Evolutionary conservation across 2,329 filamentous ascomycete genomes (phyloP).

Genomic region (Escovopsis weberi): DNA sequence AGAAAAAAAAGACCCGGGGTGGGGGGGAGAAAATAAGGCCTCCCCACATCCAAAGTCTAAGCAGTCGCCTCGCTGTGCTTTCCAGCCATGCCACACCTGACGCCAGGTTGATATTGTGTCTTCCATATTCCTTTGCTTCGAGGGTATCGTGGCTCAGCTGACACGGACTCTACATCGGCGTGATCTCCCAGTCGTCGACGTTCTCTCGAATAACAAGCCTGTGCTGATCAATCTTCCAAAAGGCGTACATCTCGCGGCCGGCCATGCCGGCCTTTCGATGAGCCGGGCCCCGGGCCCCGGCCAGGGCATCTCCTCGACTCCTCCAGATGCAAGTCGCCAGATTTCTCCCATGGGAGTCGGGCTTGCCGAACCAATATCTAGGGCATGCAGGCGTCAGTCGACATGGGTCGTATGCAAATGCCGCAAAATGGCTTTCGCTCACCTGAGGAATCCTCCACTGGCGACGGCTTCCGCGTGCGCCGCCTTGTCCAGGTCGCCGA

Average conservation of each 20-base stretch:
- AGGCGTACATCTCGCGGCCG: slow-evolving; percentile 47
- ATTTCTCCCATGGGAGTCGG: slow-evolving; percentile 57
- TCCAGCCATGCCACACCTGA: no score
- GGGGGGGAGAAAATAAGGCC: no score
- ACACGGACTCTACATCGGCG: slow-evolving; percentile 26
- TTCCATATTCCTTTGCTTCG: no score
- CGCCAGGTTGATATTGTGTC: no score
- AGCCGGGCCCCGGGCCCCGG: slow-evolving; percentile 44
- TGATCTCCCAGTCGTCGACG: slow-evolving; percentile 47
- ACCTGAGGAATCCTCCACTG: slow-evolving; percentile 73
- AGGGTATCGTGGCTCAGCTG: no score
- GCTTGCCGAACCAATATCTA: slow-evolving; percentile 77
- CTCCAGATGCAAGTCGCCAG: slow-evolving; percentile 67
- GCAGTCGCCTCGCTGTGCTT: no score
- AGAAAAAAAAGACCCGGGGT: no score
- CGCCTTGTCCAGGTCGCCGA: slow-evolving; percentile 60
- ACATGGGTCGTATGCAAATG: background rate
- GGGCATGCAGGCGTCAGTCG: slow-evolving; percentile 7
- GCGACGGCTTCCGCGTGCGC: slow-evolving; percentile 68
- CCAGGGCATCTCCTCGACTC: slow-evolving; percentile 41
- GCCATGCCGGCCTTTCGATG: slow-evolving; percentile 51
- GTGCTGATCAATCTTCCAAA: slow-evolving; percentile 57
- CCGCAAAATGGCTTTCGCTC: slow-evolving; percentile 11
- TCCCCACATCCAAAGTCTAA: no score
- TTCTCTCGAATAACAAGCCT: slow-evolving; percentile 54